phyloP scores from a whole-genome alignment of 345 rosid genomes.

The Euphorbia pulcherrima region DNA sequence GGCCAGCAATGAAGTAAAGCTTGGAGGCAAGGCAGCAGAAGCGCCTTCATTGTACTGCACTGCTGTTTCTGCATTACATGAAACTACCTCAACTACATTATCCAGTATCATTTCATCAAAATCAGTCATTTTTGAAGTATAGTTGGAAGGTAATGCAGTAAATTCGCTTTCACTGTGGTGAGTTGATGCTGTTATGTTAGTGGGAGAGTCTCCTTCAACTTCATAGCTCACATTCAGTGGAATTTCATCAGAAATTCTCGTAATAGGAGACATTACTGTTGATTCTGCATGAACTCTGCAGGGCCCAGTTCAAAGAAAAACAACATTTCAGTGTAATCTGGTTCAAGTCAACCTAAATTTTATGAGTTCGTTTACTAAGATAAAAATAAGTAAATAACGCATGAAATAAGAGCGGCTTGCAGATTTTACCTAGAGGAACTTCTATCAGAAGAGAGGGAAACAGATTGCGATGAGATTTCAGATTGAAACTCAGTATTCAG shows the following conservation, averaged over 20 bases:
- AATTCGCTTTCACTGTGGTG: constrained; percentile 23
- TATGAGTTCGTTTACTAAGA: not conserved
- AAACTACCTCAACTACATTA: constrained; percentile 37
- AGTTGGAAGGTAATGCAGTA: constrained; percentile 64
- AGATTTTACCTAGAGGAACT: constrained; percentile 40
- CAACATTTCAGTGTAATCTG: not conserved
- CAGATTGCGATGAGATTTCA: constrained; percentile 47
- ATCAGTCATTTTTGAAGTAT: constrained; percentile 52
- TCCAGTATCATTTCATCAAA: constrained; percentile 35
- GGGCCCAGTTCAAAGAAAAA: constrained; percentile 17
- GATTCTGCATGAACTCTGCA: constrained; percentile 42
- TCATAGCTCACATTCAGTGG: constrained; percentile 31
- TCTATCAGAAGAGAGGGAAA: constrained; percentile 30
- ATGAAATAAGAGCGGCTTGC: not conserved
- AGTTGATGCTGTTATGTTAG: constrained; percentile 27
- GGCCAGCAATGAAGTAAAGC: constrained; percentile 67
- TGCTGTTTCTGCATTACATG: constrained; percentile 24
- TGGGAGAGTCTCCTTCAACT: constrained; percentile 34
- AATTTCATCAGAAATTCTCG: constrained; percentile 34
- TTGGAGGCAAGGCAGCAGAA: constrained; percentile 55
- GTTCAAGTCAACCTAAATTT: not conserved
- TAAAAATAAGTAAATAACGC: constrained; percentile 2
- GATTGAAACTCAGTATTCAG: constrained; percentile 37
- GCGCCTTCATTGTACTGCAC: constrained; percentile 25
- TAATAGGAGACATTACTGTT: constrained; percentile 19